Evolutionary conservation across 2,329 filamentous ascomycete species (phyloP).

Genomic region (Colletotrichum cereale): DNA sequence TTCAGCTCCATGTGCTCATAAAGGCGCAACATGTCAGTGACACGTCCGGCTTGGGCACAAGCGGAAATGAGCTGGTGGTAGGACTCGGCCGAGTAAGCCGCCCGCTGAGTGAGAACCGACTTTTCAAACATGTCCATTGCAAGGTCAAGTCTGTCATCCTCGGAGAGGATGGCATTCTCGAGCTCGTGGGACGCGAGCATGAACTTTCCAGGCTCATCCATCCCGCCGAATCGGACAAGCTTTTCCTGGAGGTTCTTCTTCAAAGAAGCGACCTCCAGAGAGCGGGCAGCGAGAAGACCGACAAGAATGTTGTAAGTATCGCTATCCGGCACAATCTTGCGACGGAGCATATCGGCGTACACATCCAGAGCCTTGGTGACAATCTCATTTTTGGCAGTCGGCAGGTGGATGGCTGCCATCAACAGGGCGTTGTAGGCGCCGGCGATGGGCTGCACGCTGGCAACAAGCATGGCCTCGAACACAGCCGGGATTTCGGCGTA

Average conservation of each 20-base stretch:
- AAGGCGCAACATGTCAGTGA: slow-evolving; percentile 90
- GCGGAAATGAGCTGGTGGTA: slow-evolving; percentile 89
- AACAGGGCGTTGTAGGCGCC: slow-evolving; percentile 94
- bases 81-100: slow-evolving; percentile 81
- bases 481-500: slow-evolving; percentile 91
- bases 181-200: slow-evolving; percentile 90
- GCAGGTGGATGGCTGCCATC: slow-evolving; percentile 85
- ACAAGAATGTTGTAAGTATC: slow-evolving; percentile 92
- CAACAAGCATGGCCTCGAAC: slow-evolving; percentile 90
- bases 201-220: slow-evolving; percentile 86
- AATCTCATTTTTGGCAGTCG: slow-evolving; percentile 82
- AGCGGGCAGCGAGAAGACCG: slow-evolving; percentile 82
- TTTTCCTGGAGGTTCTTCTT: slow-evolving; percentile 84
- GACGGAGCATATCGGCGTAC: slow-evolving; percentile 94
- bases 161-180: slow-evolving; percentile 85
- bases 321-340: slow-evolving; percentile 83
- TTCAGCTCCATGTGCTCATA: slow-evolving; percentile 92
- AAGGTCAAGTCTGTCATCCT: slow-evolving; percentile 88
- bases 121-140: slow-evolving; percentile 88
- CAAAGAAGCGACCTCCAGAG: slow-evolving; percentile 80
- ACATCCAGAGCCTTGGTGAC: slow-evolving; percentile 94
- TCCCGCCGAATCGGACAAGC: slow-evolving; percentile 84
- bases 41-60: slow-evolving; percentile 83
- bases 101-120: slow-evolving; percentile 73
- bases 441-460: slow-evolving; percentile 83